Evolutionary conservation across 345 rosid genomes (phyloP).

Genomic region (Acer negundo): DNA sequence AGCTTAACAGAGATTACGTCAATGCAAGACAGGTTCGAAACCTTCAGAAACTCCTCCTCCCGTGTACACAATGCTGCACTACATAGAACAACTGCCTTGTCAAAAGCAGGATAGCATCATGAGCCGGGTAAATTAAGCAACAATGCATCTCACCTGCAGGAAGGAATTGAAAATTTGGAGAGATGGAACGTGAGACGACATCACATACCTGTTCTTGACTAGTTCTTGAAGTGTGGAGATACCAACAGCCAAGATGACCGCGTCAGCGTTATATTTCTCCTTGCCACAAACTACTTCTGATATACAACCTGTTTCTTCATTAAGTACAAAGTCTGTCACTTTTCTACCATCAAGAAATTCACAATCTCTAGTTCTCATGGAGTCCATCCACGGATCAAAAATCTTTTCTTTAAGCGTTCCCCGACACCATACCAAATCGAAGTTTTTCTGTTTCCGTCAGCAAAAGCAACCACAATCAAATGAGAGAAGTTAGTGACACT

Average conservation of each 20-base stretch:
- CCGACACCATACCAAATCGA: conserved; percentile 49
- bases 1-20: conserved; percentile 50
- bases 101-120: conserved; percentile 18
- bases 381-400: conserved; percentile 55
- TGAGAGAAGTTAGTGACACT: not conserved
- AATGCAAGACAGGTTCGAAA: conserved; percentile 47
- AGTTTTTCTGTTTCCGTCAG: conserved; percentile 43
- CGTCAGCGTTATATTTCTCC: conserved; percentile 44
- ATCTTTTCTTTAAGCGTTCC: conserved; percentile 47
- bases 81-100: conserved; percentile 36
- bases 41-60: conserved; percentile 65
- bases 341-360: conserved; percentile 33
- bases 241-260: conserved; percentile 56
- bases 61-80: conserved; percentile 53
- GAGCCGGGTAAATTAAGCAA: not conserved
- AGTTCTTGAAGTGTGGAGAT: conserved; percentile 52
- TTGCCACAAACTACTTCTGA: conserved; percentile 49
- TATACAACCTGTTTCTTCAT: conserved; percentile 49
- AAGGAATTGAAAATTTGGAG: not conserved
- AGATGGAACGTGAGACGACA: not conserved
- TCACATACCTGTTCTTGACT: conserved; percentile 47
- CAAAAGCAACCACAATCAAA: conserved; percentile 1
- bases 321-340: conserved; percentile 37
- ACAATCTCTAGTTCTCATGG: conserved; percentile 45
- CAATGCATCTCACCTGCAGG: not conserved